phyloP scores from a whole-genome alignment of 176 grass and related monocot species.

The Secale cereale region DNA sequence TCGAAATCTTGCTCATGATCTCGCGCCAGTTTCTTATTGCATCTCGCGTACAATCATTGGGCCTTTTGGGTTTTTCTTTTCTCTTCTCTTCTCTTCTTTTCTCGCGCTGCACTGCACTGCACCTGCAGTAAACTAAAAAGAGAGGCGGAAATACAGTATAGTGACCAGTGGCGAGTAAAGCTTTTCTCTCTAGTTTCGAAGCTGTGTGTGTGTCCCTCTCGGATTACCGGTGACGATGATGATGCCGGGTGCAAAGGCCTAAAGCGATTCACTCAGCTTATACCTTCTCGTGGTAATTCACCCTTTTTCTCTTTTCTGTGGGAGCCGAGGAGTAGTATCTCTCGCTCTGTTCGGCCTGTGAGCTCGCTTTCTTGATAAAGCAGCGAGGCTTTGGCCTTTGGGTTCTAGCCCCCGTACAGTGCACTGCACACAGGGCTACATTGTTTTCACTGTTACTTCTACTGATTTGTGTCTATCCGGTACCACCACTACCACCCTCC shows the following conservation, averaged over 20 bases:
- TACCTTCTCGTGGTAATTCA: slow-evolving; percentile 12
- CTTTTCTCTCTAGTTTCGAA: slow-evolving; percentile 17
- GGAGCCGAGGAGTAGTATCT: neutral
- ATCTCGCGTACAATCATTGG: slow-evolving; percentile 36
- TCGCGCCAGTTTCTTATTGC: neutral
- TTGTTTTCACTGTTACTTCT: neutral
- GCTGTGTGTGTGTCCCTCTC: neutral
- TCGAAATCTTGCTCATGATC: neutral
- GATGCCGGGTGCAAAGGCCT: neutral
- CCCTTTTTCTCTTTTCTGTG: neutral
- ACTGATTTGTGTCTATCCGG: neutral
- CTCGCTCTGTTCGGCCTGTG: neutral
- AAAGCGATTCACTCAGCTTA: neutral
- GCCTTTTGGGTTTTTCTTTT: slow-evolving; percentile 4
- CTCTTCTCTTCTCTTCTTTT: slow-evolving; percentile 30
- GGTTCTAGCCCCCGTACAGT: neutral
- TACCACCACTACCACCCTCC: neutral
- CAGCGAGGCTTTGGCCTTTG: slow-evolving; percentile 14
- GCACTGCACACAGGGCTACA: neutral
- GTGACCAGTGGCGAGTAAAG: neutral
- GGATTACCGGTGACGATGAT: neutral
- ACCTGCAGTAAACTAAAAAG: neutral
- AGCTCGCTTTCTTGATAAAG: slow-evolving; percentile 33
- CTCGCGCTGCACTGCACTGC: neutral
- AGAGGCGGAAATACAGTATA: neutral